Conservation (phyloP, 2,329 filamentous ascomycete genomes). For the Bisporella sp. region DNA sequence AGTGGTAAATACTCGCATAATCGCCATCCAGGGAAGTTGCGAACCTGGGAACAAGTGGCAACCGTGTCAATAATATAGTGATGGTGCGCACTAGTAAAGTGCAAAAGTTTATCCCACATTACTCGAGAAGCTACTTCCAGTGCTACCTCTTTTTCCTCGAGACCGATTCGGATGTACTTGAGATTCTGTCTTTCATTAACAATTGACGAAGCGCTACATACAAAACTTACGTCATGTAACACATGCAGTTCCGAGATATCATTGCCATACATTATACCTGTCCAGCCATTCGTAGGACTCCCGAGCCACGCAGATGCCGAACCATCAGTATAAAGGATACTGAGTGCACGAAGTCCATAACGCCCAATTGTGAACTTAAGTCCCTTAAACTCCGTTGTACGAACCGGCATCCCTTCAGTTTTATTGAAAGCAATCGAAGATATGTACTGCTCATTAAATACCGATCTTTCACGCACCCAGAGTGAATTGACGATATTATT, state of each 20-base stretch:
- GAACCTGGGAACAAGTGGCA: not conserved
- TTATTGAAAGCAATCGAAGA: not conserved
- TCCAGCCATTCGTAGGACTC: not conserved
- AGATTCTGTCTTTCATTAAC: slow-evolving; percentile 1
- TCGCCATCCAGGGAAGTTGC: not conserved
- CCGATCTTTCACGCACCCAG: not conserved
- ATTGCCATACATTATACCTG: not conserved
- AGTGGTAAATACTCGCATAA: slow-evolving; percentile 1
- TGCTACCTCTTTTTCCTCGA: not conserved
- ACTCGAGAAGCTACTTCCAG: not conserved
- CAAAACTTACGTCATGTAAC: not conserved
- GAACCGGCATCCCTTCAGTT: not conserved
- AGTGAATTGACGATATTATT: not conserved
- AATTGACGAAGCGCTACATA: not conserved
- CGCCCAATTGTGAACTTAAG: not conserved
- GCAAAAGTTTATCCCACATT: slow-evolving; percentile 1
- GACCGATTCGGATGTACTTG: not conserved
- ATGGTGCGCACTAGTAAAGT: not conserved
- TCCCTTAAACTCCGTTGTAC: not conserved
- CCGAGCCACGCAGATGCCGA: not conserved
- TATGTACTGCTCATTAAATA: not conserved
- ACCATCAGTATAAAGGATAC: not conserved
- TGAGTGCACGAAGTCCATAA: not conserved
- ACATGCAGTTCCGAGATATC: not conserved
- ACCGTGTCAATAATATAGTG: not conserved